Evolutionary conservation across 805 yeast species (phyloP), one percentile per base, ranked within the genome.

Genomic region (Cyberlindnera veronae): DNA sequence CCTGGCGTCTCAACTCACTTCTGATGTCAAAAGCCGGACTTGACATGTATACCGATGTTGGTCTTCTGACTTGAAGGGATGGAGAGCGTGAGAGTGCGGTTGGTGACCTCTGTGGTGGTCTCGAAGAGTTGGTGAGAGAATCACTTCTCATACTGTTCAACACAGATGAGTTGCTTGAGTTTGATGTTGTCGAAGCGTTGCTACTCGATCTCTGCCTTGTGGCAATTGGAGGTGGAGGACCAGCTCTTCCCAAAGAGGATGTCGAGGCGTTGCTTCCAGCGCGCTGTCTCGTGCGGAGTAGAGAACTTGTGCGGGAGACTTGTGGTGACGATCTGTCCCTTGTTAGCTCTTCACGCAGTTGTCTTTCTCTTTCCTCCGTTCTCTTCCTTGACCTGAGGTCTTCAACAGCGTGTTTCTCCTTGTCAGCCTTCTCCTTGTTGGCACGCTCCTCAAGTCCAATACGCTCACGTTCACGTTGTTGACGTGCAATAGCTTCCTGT

Each of bases 1-100:
- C 56, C 32, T 55, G 58, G 41, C 59, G 45, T 36, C 53, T 45
- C 38, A 54, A 8, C 21, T 56, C 52, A 5, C 57, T 42, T 45
- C 60, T 44, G 26, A 56, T 54, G 38, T 56, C 60, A 44, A 56
- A 56, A 2, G 60, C 58, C 2, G 57, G 51, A 30, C 46, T 50
- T 5, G 57, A 51, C 36, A 48, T 44, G 28, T 49, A 44, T 2
- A 49, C 34, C 2, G 56, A 51, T 4, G 45, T 41, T n/a, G 59
- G 56, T 33, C 57, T 46, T 34, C 51, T 37, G 2, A 22, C 33
- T 29, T 49, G 45, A 1, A 47, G 11, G 3, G 57, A 49, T 6
- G 55, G 48, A 6, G 57, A 42, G 15, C 55, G 46, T 11, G 53
- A 47, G 3, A 44, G 2, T 10, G 28, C 20, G n/a, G 38, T 39